Percentiles rank a stretch among this genome's conserved stretches.
Conservation (phyloP, 768 basidiomycete genomes). For the Boletellus ananas region DNA sequence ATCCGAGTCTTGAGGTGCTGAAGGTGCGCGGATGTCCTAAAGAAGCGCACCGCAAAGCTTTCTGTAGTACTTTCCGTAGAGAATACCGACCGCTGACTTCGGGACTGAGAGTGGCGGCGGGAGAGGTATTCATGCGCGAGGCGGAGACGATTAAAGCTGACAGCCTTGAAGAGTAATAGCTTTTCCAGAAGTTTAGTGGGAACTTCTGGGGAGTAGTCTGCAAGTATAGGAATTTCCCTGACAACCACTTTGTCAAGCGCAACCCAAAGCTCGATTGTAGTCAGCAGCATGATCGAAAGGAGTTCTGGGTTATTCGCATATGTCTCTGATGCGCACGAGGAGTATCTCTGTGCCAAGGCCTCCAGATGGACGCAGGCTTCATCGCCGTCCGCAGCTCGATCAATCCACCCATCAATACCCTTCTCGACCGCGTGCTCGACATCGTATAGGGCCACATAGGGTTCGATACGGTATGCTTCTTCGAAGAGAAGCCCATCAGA, state of each 20-base stretch:
- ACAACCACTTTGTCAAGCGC: background rate
- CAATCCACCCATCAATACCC: slow-evolving; percentile 34
- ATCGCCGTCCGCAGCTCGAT: slow-evolving; percentile 11
- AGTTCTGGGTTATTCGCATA: slow-evolving; percentile 29
- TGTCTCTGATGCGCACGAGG: slow-evolving; percentile 15
- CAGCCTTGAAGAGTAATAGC: slow-evolving; percentile 37
- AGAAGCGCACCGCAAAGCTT: slow-evolving; percentile 36
- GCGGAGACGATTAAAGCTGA: slow-evolving; percentile 26
- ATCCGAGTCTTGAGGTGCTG: slow-evolving; percentile 27
- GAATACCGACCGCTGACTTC: slow-evolving; percentile 31
- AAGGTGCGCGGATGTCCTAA: slow-evolving; percentile 12
- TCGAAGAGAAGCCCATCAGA: slow-evolving; percentile 11
- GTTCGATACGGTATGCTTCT: slow-evolving; percentile 1
- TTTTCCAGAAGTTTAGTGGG: slow-evolving; percentile 34
- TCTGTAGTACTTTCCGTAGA: slow-evolving; percentile 6
- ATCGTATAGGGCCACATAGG: slow-evolving; percentile 31
- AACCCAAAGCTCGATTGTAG: background rate
- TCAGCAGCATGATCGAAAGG: background rate
- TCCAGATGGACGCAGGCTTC: slow-evolving; percentile 27
- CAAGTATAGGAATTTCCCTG: background rate
- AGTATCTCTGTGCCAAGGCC: slow-evolving; percentile 26
- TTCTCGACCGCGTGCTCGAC: slow-evolving; percentile 34
- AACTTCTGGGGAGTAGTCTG: slow-evolving; percentile 45
- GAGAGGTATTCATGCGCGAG: slow-evolving; percentile 31
- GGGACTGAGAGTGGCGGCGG: slow-evolving; percentile 20